Evolutionary conservation across 2,329 filamentous ascomycete species (phyloP).

Genomic region (Colletotrichum sp.): DNA sequence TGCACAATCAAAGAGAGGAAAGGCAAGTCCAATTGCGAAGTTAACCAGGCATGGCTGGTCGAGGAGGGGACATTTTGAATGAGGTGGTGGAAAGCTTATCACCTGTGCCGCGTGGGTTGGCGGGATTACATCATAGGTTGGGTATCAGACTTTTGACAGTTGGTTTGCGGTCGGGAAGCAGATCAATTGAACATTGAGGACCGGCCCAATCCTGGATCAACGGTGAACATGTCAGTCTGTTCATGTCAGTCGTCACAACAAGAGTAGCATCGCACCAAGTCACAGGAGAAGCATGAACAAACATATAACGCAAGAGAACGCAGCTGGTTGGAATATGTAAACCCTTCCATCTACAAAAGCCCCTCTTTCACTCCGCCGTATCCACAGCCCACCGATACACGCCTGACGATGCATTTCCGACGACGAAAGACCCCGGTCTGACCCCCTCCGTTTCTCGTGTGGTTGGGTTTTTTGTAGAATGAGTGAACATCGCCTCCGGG

Average conservation of each 20-base stretch:
- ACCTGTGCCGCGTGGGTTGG: neutral
- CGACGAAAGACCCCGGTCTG: neutral
- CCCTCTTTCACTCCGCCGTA: slow-evolving; percentile 3
- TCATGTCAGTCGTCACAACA: neutral
- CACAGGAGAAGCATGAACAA: neutral
- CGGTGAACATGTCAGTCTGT: fast-evolving
- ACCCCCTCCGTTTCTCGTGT: neutral
- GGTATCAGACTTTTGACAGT: neutral
- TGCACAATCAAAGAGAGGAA: neutral
- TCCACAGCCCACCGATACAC: slow-evolving; percentile 1
- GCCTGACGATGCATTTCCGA: slow-evolving; percentile 14
- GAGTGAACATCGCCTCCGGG: slow-evolving; percentile 9
- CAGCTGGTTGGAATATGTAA: slow-evolving; percentile 18
- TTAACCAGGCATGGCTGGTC: neutral
- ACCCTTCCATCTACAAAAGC: slow-evolving; percentile 22
- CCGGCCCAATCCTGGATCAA: neutral
- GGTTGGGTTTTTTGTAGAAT: neutral
- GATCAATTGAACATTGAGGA: fast-evolving
- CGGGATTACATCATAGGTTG: neutral
- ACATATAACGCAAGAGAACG: slow-evolving; percentile 1
- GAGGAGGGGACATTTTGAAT: fast-evolving
- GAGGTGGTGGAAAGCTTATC: neutral
- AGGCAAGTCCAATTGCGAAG: neutral
- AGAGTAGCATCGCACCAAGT: neutral
- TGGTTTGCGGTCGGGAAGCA: neutral